Evolutionary conservation across 176 grass and related monocot genomes (phyloP).

Genomic region (Avena sativa): DNA sequence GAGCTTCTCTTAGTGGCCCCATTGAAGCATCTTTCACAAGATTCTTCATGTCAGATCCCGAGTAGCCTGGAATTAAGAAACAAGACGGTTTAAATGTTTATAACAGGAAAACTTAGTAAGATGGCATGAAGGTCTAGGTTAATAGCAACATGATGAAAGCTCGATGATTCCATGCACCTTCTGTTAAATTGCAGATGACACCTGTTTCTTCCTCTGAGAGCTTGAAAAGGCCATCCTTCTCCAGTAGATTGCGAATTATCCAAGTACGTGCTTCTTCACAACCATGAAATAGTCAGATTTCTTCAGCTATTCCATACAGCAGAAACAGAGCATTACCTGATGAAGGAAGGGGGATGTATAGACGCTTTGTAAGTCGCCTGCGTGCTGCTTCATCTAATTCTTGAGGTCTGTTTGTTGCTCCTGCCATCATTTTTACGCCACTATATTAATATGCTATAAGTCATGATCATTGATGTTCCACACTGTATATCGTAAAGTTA

Average conservation of each 20-base stretch:
- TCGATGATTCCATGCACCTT: slow-evolving; percentile 58
- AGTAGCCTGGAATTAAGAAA: slow-evolving; percentile 75
- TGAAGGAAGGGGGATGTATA: slow-evolving; percentile 97
- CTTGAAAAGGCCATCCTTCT: slow-evolving; percentile 94
- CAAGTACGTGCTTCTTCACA: slow-evolving; percentile 83
- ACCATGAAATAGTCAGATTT: slow-evolving; percentile 45
- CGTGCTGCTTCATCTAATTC: slow-evolving; percentile 99
- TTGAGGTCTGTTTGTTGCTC: slow-evolving; percentile 97
- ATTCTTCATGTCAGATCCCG: slow-evolving; percentile 99
- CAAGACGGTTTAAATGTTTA: slow-evolving; percentile 28
- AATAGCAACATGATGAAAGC: slow-evolving; percentile 37
- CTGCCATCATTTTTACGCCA: slow-evolving; percentile 48
- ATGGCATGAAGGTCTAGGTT: slow-evolving; percentile 19
- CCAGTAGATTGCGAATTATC: slow-evolving; percentile 82
- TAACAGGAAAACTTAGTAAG: slow-evolving; percentile 39
- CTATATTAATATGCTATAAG: slow-evolving; percentile 18
- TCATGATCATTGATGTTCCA: slow-evolving; percentile 20
- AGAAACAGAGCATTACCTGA: slow-evolving; percentile 62
- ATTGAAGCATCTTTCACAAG: slow-evolving; percentile 98
- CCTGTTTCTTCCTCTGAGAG: slow-evolving; percentile 77
- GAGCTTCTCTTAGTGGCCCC: slow-evolving; percentile 90
- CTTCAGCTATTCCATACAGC: background rate
- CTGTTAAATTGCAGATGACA: slow-evolving; percentile 87
- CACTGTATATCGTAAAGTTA: background rate
- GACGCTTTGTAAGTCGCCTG: slow-evolving; percentile 83